These are phyloP conservation scores for Arthrocladium fulminans DNA, from an alignment of 2,329 filamentous ascomycete species.

Conservation along the genomic window DNA sequence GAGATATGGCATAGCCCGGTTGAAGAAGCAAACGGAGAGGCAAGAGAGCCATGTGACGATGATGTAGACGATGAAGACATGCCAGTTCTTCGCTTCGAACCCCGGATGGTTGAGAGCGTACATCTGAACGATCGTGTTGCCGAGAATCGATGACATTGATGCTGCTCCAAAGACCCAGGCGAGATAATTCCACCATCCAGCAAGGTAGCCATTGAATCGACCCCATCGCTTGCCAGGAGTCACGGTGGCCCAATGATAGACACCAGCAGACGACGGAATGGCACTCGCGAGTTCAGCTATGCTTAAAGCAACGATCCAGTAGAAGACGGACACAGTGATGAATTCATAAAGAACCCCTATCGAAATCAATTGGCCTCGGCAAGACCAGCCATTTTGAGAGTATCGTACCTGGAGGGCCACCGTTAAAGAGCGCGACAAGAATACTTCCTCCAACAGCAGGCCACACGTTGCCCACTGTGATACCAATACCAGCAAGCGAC, in stretches of 20 bases:
- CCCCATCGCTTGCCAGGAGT: conserved; percentile 49
- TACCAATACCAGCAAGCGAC: conserved; percentile 50
- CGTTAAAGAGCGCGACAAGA: conserved; percentile 37
- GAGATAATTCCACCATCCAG: conserved; percentile 37
- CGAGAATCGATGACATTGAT: conserved; percentile 49
- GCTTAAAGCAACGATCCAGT: conserved; percentile 50
- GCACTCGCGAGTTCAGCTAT: conserved; percentile 54
- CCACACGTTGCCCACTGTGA: conserved; percentile 59
- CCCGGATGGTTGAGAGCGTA: conserved; percentile 51
- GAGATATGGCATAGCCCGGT: conserved; percentile 31
- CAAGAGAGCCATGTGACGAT: conserved; percentile 24
- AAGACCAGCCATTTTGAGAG: neutral
- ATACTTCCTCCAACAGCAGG: conserved; percentile 23
- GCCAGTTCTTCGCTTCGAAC: conserved; percentile 47
- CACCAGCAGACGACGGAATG: conserved; percentile 50
- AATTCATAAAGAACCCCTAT: conserved; percentile 52
- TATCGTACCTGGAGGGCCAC: conserved; percentile 46
- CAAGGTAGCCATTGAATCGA: conserved; percentile 41
- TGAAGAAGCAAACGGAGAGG: conserved; percentile 33
- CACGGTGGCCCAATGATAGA: conserved; percentile 55
- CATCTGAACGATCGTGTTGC: conserved; percentile 53
- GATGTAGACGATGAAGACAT: conserved; percentile 52
- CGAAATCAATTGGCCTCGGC: neutral
- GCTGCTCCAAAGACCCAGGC: conserved; percentile 55
- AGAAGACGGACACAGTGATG: conserved; percentile 42